These are phyloP conservation scores for Solanum chacoense DNA, from an alignment of 305 asterid genomes.

Conservation along the genomic window DNA sequence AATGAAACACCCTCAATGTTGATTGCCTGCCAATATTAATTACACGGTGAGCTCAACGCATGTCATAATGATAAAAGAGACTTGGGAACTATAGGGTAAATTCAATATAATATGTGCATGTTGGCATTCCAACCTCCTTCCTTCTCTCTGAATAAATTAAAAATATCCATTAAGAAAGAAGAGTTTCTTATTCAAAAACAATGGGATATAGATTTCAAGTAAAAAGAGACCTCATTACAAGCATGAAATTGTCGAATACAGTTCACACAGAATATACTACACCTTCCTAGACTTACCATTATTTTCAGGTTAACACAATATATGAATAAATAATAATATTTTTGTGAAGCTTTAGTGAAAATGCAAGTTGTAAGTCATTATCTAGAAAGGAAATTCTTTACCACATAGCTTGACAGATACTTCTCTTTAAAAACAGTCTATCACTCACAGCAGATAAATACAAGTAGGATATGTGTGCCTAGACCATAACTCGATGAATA, in stretches of 20 bases:
- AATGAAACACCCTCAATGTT: constrained; percentile 43
- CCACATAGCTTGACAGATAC: background rate
- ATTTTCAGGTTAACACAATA: background rate
- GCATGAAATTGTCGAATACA: background rate
- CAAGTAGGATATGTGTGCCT: background rate
- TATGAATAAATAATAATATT: background rate
- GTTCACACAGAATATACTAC: background rate
- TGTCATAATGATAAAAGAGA: background rate
- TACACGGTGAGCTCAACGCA: background rate
- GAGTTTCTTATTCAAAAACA: background rate
- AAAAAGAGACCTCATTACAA: background rate
- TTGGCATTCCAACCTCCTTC: background rate
- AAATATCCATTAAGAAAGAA: background rate
- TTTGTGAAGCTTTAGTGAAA: background rate
- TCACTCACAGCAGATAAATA: background rate
- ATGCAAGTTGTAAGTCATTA: background rate
- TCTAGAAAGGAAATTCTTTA: background rate
- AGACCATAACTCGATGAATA: background rate
- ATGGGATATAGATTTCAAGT: background rate
- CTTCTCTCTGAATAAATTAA: background rate
- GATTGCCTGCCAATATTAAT: constrained; percentile 29
- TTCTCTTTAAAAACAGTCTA: background rate
- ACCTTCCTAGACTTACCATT: background rate
- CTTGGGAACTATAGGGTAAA: background rate
- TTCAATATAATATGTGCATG: background rate